Evolutionary conservation across 768 basidiomycete species (phyloP).

Genomic region (Rubroboletus pulcherrimus): DNA sequence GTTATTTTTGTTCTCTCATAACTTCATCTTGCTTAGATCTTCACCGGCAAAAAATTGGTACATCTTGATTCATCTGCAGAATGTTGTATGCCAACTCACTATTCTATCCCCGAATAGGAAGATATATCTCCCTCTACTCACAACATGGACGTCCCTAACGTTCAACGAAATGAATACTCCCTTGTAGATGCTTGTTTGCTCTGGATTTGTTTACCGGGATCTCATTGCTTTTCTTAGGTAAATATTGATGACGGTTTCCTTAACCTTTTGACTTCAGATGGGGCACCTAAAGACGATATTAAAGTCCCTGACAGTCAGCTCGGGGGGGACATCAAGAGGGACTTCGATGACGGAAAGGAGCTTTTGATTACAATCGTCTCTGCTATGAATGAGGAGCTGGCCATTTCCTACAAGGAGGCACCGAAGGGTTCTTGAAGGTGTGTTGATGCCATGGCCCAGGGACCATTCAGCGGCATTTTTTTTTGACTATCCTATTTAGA

Average conservation of each 20-base stretch:
- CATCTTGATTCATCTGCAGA: conserved; percentile 23
- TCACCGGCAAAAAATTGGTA: conserved; percentile 96
- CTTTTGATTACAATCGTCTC: conserved; percentile 80
- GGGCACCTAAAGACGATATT: conserved; percentile 87
- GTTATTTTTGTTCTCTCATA: conserved; percentile 3
- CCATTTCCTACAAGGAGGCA: conserved; percentile 86
- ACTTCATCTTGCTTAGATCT: conserved; percentile 60
- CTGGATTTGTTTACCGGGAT: neutral
- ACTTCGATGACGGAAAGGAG: conserved; percentile 85
- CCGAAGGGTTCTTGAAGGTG: conserved; percentile 51
- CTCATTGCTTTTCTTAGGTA: conserved; percentile 41
- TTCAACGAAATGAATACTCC: conserved; percentile 83
- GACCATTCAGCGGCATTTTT: neutral
- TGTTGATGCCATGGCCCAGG: neutral
- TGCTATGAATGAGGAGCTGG: conserved; percentile 93
- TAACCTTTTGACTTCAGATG: conserved; percentile 86
- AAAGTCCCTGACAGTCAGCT: conserved; percentile 83
- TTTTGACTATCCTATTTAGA: neutral
- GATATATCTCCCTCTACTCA: conserved; percentile 96
- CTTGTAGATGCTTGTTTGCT: conserved; percentile 50
- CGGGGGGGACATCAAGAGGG: conserved; percentile 63
- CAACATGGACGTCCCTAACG: conserved; percentile 99
- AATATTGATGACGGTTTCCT: conserved; percentile 94
- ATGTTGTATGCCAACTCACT: neutral
- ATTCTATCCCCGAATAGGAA: conserved; percentile 50